Evolutionary conservation across 768 basidiomycete species (phyloP).

Genomic region (Russula vinacea): DNA sequence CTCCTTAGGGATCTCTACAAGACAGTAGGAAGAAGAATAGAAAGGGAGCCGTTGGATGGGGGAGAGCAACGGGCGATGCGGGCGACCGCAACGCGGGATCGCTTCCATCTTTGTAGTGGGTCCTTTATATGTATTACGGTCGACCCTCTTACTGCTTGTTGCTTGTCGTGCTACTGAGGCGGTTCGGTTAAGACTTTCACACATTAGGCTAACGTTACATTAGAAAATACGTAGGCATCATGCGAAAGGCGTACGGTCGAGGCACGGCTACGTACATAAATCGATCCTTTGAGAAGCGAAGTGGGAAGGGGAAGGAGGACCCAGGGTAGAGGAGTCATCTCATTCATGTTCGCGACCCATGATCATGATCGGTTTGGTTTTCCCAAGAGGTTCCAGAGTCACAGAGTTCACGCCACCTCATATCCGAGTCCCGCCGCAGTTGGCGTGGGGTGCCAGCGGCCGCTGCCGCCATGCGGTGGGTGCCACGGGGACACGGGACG

Average conservation of each 20-base stretch:
- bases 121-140: constrained; percentile 7
- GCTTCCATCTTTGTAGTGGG: not conserved
- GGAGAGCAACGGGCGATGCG: not conserved
- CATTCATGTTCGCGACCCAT: not conserved
- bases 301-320: not conserved
- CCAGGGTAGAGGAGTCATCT: not conserved
- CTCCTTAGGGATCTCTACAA: not conserved
- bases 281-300: not conserved
- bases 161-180: not conserved
- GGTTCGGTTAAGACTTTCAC: not conserved
- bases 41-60: not conserved
- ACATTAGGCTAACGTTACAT: not conserved
- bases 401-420: not conserved
- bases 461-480: not conserved
- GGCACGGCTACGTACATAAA: not conserved
- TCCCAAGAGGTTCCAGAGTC: not conserved
- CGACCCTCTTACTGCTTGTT: not conserved
- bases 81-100: not conserved
- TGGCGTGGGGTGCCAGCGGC: not conserved
- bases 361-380: not conserved
- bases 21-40: not conserved
- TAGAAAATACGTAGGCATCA: not conserved
- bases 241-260: not conserved
- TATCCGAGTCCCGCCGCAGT: constrained; percentile 9
- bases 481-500: constrained; percentile 5